Evolutionary conservation across 31 red algal species (phyloP).

Genomic region (Asparagopsis taxiformis): DNA sequence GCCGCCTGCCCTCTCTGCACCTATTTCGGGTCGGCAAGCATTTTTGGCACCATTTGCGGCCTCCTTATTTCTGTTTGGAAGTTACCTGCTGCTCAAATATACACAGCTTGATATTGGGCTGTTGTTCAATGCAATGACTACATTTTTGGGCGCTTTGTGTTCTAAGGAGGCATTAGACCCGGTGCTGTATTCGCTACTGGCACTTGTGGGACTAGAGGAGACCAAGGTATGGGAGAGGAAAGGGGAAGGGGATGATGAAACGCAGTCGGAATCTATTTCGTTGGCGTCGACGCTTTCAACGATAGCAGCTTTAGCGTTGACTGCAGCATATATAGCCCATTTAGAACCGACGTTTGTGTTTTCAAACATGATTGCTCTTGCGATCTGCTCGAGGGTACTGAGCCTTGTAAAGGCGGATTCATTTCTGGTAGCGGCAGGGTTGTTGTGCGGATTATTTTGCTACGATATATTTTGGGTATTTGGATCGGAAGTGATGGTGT

Average conservation of each 20-base stretch:
- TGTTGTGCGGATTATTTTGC: conserved; percentile 56
- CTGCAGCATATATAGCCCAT: conserved; percentile 16
- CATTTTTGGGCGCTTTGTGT: conserved; percentile 31
- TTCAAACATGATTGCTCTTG: conserved; percentile 46
- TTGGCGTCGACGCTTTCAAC: conserved; percentile 1
- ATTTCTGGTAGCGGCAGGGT: conserved; percentile 39
- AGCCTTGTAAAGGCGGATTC: conserved; percentile 25
- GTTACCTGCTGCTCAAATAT: conserved; percentile 48
- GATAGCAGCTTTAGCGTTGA: not conserved
- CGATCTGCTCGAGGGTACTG: conserved; percentile 16
- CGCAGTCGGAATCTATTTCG: not conserved
- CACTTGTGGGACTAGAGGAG: not conserved
- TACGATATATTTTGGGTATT: conserved; percentile 95
- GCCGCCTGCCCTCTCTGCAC: conserved; percentile 1
- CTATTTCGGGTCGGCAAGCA: conserved; percentile 25
- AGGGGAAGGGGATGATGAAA: not conserved
- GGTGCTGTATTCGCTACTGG: conserved; percentile 7
- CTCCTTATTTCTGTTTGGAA: conserved; percentile 39
- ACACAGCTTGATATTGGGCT: conserved; percentile 23
- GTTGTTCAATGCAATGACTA: conserved; percentile 40
- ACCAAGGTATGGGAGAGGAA: not conserved
- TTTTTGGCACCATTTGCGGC: conserved; percentile 49
- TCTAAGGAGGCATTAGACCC: conserved; percentile 58
- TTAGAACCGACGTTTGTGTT: conserved; percentile 37
- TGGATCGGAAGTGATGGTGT: conserved; percentile 79